These are phyloP conservation scores for Peronospora destructor DNA, from an alignment of 352 stramenopile genomes.

Conservation along the genomic window DNA sequence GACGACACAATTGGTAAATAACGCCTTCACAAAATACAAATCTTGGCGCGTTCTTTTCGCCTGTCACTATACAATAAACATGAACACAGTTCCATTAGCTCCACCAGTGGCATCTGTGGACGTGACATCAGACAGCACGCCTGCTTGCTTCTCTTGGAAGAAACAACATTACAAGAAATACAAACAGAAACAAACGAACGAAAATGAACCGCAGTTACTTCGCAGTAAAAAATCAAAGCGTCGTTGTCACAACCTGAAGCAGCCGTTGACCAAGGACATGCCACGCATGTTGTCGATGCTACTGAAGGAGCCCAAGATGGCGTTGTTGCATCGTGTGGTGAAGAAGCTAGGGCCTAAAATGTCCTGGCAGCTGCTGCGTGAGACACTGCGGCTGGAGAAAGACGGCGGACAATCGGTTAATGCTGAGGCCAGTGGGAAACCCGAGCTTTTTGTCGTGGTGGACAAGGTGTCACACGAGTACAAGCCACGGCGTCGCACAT, in stretches of 20 bases:
- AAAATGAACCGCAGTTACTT: slow-evolving; percentile 5
- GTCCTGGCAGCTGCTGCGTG: slow-evolving; percentile 52
- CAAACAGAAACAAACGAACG: slow-evolving; percentile 6
- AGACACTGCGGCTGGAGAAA: slow-evolving; percentile 62
- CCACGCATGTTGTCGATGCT: slow-evolving; percentile 44
- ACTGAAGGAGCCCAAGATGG: slow-evolving; percentile 61
- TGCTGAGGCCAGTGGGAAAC: slow-evolving; percentile 37
- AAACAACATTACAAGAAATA: slow-evolving; percentile 3
- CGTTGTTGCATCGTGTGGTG: slow-evolving; percentile 65
- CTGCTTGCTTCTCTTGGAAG: background rate
- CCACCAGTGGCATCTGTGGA: too few relatives aligned
- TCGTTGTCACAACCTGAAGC: slow-evolving; percentile 33
- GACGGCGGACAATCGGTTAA: slow-evolving; percentile 51
- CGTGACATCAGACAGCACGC: too few relatives aligned
- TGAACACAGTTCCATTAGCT: too few relatives aligned
- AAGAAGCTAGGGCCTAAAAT: slow-evolving; percentile 53
- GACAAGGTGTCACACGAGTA: slow-evolving; percentile 33
- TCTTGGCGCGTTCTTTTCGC: too few relatives aligned
- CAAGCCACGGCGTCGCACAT: slow-evolving; percentile 55
- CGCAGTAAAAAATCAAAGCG: slow-evolving; percentile 16
- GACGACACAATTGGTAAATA: too few relatives aligned
- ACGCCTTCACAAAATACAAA: too few relatives aligned
- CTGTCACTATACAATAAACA: too few relatives aligned
- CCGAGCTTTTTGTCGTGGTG: slow-evolving; percentile 43
- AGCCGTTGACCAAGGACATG: slow-evolving; percentile 51